Evolutionary conservation across 78 protist species (phyloP).

Genomic region (Protostelium mycophagum): DNA sequence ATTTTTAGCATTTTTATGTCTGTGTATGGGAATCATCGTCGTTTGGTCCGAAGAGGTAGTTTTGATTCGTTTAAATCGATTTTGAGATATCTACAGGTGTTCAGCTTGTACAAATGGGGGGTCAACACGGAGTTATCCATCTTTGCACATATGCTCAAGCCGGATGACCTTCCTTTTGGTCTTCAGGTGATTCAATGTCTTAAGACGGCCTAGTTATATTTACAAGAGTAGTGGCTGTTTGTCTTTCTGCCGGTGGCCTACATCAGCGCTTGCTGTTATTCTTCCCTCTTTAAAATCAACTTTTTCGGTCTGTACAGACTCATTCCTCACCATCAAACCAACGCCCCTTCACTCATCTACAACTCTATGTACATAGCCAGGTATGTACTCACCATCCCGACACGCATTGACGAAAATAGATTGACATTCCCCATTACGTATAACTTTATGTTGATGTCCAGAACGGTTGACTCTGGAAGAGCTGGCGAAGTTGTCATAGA

Average conservation of each 20-base stretch:
- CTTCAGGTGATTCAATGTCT: not conserved
- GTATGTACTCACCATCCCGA: not conserved
- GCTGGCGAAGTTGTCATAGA: not conserved
- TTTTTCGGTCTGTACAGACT: not conserved
- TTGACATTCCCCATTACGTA: not conserved
- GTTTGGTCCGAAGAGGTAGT: not conserved
- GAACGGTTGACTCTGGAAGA: not conserved
- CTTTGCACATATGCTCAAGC: not conserved
- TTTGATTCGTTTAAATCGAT: not conserved
- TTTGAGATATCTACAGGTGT: not conserved
- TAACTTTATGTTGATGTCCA: not conserved
- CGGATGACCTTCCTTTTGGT: not conserved
- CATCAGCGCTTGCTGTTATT: conserved; percentile 41
- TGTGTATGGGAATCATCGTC: not conserved
- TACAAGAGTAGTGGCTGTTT: not conserved
- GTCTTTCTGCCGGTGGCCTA: conserved; percentile 29
- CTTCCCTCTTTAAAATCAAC: conserved; percentile 5
- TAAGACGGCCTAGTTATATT: not conserved
- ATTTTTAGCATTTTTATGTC: not conserved
- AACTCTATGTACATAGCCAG: not conserved
- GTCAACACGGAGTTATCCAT: not conserved
- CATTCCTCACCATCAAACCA: not conserved
- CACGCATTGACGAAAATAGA: not conserved
- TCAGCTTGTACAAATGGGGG: not conserved
- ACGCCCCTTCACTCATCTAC: not conserved